A percentile compares a stretch with the other conserved stretches of the same genome.
Conservation (phyloP, 371 early-diverging fungal species). For the Vairimorpha apis region DNA sequence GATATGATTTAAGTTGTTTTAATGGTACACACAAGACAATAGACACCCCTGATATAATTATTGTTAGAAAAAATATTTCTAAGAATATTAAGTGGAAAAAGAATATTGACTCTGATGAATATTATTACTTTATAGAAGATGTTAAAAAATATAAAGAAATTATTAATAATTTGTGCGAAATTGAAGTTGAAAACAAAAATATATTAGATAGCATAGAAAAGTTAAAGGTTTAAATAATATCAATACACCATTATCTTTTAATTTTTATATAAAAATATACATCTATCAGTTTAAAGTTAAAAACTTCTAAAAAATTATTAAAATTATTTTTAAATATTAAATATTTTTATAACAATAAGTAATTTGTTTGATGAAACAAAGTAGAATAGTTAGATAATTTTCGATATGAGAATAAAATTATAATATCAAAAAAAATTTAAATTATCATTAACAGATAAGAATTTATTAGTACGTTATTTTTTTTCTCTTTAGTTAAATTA, state of each 20-base stretch:
- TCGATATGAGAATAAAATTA: too few species aligned
- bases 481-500: background rate
- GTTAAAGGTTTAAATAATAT: background rate
- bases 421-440: too few species aligned
- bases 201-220: conserved; percentile 31
- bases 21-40: conserved; percentile 16
- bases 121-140: conserved; percentile 54
- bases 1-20: conserved; percentile 40
- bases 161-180: conserved; percentile 26
- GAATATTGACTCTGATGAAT: conserved; percentile 24
- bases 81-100: conserved; percentile 29
- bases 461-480: too few species aligned
- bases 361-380: too few species aligned
- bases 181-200: conserved; percentile 5
- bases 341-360: background rate
- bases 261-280: background rate
- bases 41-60: conserved; percentile 19
- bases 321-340: background rate
- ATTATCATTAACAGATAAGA: too few species aligned
- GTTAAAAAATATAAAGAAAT: conserved; percentile 50
- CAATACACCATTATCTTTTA: background rate
- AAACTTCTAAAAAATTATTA: background rate
- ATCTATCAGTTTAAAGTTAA: background rate
- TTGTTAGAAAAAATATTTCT: conserved; percentile 40
- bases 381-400: too few species aligned